Conservation (phyloP, 225 moss, liverwort and hornwort genomes). For the Rhytidiadelphus loreus region DNA sequence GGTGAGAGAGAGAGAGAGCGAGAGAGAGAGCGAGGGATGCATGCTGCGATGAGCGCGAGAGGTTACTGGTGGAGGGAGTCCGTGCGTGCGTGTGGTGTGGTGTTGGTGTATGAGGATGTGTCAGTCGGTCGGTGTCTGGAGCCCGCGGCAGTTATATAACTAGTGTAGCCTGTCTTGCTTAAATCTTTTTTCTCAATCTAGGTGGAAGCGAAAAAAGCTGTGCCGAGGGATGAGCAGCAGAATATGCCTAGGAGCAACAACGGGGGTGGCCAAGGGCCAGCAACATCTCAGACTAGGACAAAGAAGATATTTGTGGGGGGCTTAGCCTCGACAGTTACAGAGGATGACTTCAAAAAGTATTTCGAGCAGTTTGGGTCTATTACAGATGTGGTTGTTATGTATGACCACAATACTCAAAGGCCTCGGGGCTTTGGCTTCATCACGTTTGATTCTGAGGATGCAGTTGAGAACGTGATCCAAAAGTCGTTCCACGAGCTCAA, state of each 20-base stretch:
- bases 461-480: slow-evolving; percentile 87
- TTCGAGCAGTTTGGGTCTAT: slow-evolving; percentile 99
- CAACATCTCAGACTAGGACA: slow-evolving; percentile 85
- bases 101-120: neutral
- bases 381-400: slow-evolving; percentile 99
- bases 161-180: slow-evolving; percentile 50
- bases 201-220: slow-evolving; percentile 99
- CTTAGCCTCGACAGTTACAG: slow-evolving; percentile 95
- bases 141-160: slow-evolving; percentile 43
- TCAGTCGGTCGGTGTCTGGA: neutral
- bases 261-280: slow-evolving; percentile 70
- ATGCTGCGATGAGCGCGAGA: neutral
- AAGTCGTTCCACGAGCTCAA: slow-evolving; percentile 82
- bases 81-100: neutral
- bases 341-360: slow-evolving; percentile 99
- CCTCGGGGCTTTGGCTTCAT: slow-evolving; percentile 97
- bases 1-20: neutral
- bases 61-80: neutral
- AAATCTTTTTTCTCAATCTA: slow-evolving; percentile 54
- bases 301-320: slow-evolving; percentile 99
- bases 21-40: neutral
- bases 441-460: slow-evolving; percentile 98
- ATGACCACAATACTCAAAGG: slow-evolving; percentile 98
- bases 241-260: slow-evolving; percentile 90
- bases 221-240: slow-evolving; percentile 98